Evolutionary conservation across 257 asterid species (phyloP).

Genomic region (Salvia hispanica): DNA sequence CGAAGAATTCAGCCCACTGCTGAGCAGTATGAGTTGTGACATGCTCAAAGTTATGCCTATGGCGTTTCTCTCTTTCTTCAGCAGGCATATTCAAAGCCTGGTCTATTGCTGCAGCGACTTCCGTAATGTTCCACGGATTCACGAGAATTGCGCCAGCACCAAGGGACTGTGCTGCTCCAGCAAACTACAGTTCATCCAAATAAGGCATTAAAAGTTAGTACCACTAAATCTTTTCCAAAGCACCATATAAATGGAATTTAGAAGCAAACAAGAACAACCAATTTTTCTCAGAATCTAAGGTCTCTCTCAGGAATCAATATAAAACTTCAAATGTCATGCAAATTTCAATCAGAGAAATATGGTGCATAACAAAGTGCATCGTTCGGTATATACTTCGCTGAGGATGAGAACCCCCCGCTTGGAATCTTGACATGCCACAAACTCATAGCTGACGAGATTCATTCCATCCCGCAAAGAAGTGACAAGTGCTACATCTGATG

Average conservation of each 20-base stretch:
- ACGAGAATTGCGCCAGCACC: constrained; percentile 95
- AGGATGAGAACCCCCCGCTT: constrained; percentile 94
- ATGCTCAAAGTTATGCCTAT: constrained; percentile 78
- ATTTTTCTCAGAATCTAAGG: constrained; percentile 14
- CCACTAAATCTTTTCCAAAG: constrained; percentile 18
- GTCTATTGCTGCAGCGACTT: constrained; percentile 78
- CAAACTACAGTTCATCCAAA: constrained; percentile 57
- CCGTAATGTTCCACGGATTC: constrained; percentile 90
- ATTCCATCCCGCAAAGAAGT: constrained; percentile 94
- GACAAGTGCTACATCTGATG: constrained; percentile 83
- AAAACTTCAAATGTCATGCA: constrained; percentile 5
- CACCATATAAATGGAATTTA: background rate
- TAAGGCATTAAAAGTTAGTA: constrained; percentile 14
- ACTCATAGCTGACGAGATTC: constrained; percentile 97
- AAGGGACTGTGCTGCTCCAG: constrained; percentile 95
- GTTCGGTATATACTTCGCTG: constrained; percentile 66
- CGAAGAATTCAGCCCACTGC: constrained; percentile 95
- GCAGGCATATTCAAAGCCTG: constrained; percentile 80
- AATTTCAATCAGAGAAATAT: constrained; percentile 12
- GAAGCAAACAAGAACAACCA: constrained; percentile 6
- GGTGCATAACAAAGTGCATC: constrained; percentile 21
- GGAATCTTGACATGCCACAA: constrained; percentile 88
- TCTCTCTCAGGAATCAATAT: constrained; percentile 3
- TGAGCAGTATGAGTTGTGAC: constrained; percentile 89
- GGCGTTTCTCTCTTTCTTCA: constrained; percentile 85